These are phyloP conservation scores for Dillenia suffruticosa DNA, from an alignment of 164 flowering plant genomes.

Conservation along the genomic window DNA sequence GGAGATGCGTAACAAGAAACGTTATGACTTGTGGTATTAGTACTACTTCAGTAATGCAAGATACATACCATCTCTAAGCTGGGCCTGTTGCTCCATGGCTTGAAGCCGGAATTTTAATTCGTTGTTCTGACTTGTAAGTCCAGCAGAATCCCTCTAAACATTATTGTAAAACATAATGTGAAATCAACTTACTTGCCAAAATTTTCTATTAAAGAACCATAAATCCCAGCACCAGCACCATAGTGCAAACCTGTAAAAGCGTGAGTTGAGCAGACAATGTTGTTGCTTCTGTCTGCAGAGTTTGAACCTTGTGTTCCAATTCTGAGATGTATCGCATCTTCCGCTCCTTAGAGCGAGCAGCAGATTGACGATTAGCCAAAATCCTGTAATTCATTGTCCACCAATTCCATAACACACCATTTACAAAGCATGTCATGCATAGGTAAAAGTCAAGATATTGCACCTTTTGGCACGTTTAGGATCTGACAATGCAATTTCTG, in stretches of 20 bases:
- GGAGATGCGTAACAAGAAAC: background rate
- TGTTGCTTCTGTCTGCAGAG: constrained; percentile 95
- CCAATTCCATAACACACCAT: background rate
- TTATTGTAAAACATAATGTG: background rate
- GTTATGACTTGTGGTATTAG: background rate
- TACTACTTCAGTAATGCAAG: too few relatives aligned
- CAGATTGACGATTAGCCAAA: constrained; percentile 97
- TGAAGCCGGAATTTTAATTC: constrained; percentile 62
- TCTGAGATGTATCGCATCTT: constrained; percentile 95
- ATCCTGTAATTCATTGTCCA: constrained; percentile 42
- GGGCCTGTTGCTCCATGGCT: constrained; percentile 67
- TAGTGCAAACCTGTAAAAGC: constrained; percentile 62
- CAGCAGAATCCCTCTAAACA: constrained; percentile 51
- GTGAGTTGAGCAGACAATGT: constrained; percentile 96
- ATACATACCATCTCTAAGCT: constrained; percentile 51
- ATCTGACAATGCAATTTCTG: constrained; percentile 58
- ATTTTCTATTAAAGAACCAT: background rate
- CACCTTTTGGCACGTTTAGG: constrained; percentile 78
- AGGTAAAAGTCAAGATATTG: background rate
- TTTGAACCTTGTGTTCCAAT: constrained; percentile 95
- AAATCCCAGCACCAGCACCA: background rate
- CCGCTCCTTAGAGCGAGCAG: constrained; percentile 97
- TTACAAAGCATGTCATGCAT: too few relatives aligned
- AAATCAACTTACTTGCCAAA: background rate
- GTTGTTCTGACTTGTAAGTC: constrained; percentile 49